Conservation (phyloP, 371 early-diverging fungal genomes). For the Batkoa obscura region DNA sequence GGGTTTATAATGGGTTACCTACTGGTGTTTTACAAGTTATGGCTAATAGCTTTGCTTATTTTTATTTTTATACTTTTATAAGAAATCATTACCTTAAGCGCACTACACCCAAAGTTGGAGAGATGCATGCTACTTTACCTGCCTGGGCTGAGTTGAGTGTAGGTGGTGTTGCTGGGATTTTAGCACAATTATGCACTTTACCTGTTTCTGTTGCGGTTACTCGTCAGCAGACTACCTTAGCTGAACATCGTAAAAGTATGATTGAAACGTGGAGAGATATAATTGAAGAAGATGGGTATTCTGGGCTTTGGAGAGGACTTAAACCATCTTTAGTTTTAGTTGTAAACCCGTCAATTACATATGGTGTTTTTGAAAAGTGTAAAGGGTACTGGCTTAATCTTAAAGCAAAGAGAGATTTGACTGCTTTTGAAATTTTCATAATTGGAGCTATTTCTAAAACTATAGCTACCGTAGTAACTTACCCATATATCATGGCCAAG, state of each 20-base stretch:
- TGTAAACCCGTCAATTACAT: conserved; percentile 93
- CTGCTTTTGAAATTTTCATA: conserved; percentile 60
- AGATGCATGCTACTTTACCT: conserved; percentile 12
- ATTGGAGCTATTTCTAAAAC: conserved; percentile 85
- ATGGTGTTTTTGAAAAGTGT: conserved; percentile 81
- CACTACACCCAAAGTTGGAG: conserved; percentile 16
- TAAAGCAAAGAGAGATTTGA: conserved; percentile 22
- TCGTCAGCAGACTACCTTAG: conserved; percentile 47
- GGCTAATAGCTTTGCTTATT: conserved; percentile 82
- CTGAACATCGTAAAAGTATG: conserved; percentile 27
- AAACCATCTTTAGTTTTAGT: conserved; percentile 78
- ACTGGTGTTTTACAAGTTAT: conserved; percentile 75
- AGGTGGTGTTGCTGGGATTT: conserved; percentile 80
- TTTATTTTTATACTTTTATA: conserved; percentile 76
- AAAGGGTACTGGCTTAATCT: conserved; percentile 24
- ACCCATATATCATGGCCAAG: conserved; percentile 97
- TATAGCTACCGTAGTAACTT: conserved; percentile 66
- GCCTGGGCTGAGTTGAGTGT: conserved; percentile 64
- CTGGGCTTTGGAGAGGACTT: conserved; percentile 76
- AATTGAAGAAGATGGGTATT: conserved; percentile 57
- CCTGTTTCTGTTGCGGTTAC: conserved; percentile 79
- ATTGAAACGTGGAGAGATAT: conserved; percentile 43
- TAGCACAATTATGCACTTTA: conserved; percentile 77
- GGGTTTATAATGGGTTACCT: conserved; percentile 81
- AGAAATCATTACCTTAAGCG: conserved; percentile 33